Evolutionary conservation across 2,329 filamentous ascomycete genomes (phyloP).

Genomic region (Trichophyton mentagrophytes): DNA sequence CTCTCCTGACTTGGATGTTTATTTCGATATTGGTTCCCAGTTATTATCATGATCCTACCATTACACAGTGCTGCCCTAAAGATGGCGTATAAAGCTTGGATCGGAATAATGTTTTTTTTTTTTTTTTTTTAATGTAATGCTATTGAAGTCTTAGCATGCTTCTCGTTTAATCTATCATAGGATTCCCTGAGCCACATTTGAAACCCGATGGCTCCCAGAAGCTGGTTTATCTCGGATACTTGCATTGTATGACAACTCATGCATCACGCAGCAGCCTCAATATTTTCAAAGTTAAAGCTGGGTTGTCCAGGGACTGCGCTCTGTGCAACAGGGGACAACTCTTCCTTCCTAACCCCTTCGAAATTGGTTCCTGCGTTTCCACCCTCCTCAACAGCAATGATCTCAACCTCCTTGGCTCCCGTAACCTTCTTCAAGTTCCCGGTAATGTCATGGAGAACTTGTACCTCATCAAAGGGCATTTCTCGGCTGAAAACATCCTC

Average conservation of each 20-base stretch:
- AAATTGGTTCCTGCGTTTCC: slow-evolving; percentile 36
- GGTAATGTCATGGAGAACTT: slow-evolving; percentile 64
- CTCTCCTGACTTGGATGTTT: not conserved
- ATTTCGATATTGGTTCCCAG: not conserved
- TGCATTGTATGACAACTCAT: not conserved
- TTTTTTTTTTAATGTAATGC: too few species aligned
- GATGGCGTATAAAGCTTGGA: not conserved
- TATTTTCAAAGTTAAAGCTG: slow-evolving; percentile 74
- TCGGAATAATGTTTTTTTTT: not conserved
- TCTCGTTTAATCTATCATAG: not conserved
- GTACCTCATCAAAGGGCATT: slow-evolving; percentile 73
- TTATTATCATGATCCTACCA: not conserved
- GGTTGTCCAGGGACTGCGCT: slow-evolving; percentile 70
- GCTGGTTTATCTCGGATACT: not conserved
- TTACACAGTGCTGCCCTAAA: not conserved
- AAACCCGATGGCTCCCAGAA: not conserved
- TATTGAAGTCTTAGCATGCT: not conserved
- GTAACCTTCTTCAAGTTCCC: slow-evolving; percentile 64
- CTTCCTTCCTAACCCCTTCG: slow-evolving; percentile 36
- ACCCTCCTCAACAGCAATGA: slow-evolving; percentile 55
- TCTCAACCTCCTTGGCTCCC: slow-evolving; percentile 56
- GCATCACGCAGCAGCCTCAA: slow-evolving; percentile 25
- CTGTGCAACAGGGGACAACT: slow-evolving; percentile 50
- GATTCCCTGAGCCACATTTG: not conserved
- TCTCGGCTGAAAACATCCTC: slow-evolving; percentile 67